phyloP scores from a whole-genome alignment of 2,329 filamentous ascomycete species.

The Paraphoma chrysanthemicola region DNA sequence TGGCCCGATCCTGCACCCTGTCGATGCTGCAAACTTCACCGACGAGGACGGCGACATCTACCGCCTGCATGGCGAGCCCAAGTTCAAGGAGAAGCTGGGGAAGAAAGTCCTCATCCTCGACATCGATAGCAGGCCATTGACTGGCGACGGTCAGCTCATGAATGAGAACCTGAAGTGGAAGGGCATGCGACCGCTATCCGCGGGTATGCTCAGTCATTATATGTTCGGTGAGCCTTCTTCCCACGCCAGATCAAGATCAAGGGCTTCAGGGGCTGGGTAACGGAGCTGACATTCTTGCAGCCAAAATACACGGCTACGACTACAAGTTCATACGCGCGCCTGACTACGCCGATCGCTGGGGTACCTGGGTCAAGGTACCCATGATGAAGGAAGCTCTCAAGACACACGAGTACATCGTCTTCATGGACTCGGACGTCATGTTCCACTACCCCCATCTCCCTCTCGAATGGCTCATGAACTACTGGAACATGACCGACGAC shows the following conservation, averaged over 20 bases:
- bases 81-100: conserved; percentile 44
- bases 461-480: conserved; percentile 59
- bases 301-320: conserved; percentile 58
- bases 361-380: conserved; percentile 59
- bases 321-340: conserved; percentile 57
- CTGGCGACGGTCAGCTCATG: conserved; percentile 44
- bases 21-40: conserved; percentile 46
- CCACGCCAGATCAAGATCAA: not conserved
- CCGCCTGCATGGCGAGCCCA: conserved; percentile 37
- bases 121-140: conserved; percentile 47
- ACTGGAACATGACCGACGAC: conserved; percentile 56
- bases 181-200: conserved; percentile 44
- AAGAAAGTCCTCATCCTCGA: conserved; percentile 48
- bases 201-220: conserved; percentile 49
- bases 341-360: conserved; percentile 51
- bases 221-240: conserved; percentile 39
- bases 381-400: conserved; percentile 53
- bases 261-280: not conserved
- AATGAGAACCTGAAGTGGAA: conserved; percentile 46
- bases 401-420: conserved; percentile 54
- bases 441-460: conserved; percentile 57
- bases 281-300: conserved; percentile 30
- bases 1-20: conserved; percentile 42
- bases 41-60: conserved; percentile 47
- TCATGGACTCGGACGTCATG: conserved; percentile 59